phyloP scores from a whole-genome alignment of 768 basidiomycete genomes.

The Plicaturopsis crispa region DNA sequence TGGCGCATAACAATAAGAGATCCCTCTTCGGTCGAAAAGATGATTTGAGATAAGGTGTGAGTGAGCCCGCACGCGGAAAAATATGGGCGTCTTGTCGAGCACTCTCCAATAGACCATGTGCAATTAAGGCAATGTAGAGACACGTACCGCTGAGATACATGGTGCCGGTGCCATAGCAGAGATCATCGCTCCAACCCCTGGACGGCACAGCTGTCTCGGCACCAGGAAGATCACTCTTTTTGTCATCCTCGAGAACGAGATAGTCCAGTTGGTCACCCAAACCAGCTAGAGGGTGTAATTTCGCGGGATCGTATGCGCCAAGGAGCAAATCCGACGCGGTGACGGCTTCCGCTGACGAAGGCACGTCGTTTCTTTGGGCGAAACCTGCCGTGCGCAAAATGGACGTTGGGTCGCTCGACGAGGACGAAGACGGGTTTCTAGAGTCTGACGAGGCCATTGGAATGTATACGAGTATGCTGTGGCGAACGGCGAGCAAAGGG shows the following conservation, averaged over 20 bases:
- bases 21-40: conserved; percentile 48
- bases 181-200: conserved; percentile 97
- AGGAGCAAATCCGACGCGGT: conserved; percentile 85
- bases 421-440: conserved; percentile 23
- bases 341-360: conserved; percentile 43
- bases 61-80: conserved; percentile 29
- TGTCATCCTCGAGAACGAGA: conserved; percentile 92
- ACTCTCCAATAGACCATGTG: too few species aligned
- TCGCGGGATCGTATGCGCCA: conserved; percentile 84
- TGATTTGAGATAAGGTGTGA: conserved; percentile 65
- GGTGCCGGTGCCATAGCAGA: conserved; percentile 98
- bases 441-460: conserved; percentile 21
- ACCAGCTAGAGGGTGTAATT: conserved; percentile 89
- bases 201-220: conserved; percentile 87
- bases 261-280: conserved; percentile 94
- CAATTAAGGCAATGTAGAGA: conserved; percentile 47
- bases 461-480: conserved; percentile 16
- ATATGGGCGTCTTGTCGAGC: conserved; percentile 32
- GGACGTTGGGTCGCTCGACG: conserved; percentile 38
- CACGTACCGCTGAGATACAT: conserved; percentile 95
- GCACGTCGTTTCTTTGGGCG: conserved; percentile 29
- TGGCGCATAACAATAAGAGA: conserved; percentile 70
- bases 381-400: conserved; percentile 42
- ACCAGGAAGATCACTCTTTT: conserved; percentile 85
- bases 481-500: too few species aligned